These are phyloP conservation scores for Colletotrichum magnum DNA, from an alignment of 2,329 filamentous ascomycete genomes.

Conservation along the genomic window DNA sequence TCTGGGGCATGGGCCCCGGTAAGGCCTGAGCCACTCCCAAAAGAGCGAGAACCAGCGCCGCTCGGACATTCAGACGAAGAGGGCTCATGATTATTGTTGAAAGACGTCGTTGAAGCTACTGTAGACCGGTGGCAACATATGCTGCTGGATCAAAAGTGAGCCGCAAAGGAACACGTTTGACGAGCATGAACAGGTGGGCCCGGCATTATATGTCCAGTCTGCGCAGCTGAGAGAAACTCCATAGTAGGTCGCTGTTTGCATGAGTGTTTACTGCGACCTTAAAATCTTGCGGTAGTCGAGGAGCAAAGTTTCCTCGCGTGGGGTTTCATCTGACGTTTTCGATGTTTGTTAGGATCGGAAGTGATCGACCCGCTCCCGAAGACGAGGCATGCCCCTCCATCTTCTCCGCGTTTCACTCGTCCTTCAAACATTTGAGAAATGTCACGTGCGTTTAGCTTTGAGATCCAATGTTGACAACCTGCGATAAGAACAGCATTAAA, in stretches of 20 bases:
- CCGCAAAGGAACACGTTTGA: too few species aligned
- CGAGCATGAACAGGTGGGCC: too few species aligned
- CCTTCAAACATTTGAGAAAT: too few species aligned
- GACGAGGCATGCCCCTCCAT: not conserved
- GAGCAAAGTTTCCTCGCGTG: slow-evolving; percentile 14
- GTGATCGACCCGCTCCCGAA: not conserved
- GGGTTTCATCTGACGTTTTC: slow-evolving; percentile 21
- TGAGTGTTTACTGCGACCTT: not conserved
- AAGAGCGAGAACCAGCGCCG: not conserved
- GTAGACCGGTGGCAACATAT: not conserved
- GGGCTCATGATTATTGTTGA: not conserved
- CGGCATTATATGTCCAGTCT: not conserved
- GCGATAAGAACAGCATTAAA: too few species aligned
- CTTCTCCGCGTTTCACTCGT: too few species aligned
- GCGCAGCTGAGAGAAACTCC: too few species aligned
- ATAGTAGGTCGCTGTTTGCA: not conserved
- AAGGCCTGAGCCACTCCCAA: not conserved
- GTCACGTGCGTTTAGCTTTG: not conserved
- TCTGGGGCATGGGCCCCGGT: slow-evolving; percentile 2
- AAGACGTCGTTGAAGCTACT: too few species aligned
- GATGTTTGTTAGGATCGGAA: not conserved
- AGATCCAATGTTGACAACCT: not conserved
- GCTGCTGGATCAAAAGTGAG: too few species aligned
- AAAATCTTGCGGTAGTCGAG: not conserved
- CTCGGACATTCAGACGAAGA: not conserved